phyloP scores from a whole-genome alignment of 23 red algal species.

The Chondrus crispus region DNA sequence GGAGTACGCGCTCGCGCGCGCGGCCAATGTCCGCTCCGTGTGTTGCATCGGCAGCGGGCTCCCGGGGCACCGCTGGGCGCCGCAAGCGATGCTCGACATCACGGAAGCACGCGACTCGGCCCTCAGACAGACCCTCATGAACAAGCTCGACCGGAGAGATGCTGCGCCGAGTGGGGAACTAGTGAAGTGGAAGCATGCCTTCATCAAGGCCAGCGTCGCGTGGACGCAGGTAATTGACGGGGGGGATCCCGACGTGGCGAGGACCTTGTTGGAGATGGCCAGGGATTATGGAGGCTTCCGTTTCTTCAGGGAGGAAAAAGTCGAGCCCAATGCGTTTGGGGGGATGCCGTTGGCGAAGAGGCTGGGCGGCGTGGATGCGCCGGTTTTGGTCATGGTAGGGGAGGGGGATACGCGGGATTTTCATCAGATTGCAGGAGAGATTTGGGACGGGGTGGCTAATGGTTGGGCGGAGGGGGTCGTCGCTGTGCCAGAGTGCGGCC shows the following conservation, averaged over 20 bases:
- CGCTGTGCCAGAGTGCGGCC: background rate
- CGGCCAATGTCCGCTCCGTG: background rate
- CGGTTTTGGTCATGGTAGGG: conserved; percentile 42
- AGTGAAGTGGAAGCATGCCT: conserved; percentile 35
- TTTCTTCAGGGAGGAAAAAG: conserved; percentile 25
- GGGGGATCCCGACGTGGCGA: conserved; percentile 23
- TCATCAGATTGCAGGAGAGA: conserved; percentile 33
- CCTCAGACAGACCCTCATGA: background rate
- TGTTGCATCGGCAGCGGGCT: conserved; percentile 35
- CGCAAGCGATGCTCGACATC: conserved; percentile 16
- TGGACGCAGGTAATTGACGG: background rate
- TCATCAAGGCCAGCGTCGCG: conserved; percentile 27
- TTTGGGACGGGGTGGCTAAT: background rate
- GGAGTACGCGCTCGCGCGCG: conserved; percentile 9
- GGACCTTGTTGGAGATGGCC: conserved; percentile 36
- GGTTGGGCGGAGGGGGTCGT: background rate
- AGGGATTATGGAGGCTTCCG: conserved; percentile 32
- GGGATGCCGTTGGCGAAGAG: background rate
- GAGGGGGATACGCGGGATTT: conserved; percentile 41
- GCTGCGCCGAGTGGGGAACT: background rate
- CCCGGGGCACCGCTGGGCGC: conserved; percentile 32
- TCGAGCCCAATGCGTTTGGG: conserved; percentile 11
- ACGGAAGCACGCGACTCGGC: conserved; percentile 15
- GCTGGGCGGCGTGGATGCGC: conserved; percentile 8
- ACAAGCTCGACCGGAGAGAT: no score